Conservation (phyloP, 176 grass and related monocot genomes). For the Tillandsia fasciculata region DNA sequence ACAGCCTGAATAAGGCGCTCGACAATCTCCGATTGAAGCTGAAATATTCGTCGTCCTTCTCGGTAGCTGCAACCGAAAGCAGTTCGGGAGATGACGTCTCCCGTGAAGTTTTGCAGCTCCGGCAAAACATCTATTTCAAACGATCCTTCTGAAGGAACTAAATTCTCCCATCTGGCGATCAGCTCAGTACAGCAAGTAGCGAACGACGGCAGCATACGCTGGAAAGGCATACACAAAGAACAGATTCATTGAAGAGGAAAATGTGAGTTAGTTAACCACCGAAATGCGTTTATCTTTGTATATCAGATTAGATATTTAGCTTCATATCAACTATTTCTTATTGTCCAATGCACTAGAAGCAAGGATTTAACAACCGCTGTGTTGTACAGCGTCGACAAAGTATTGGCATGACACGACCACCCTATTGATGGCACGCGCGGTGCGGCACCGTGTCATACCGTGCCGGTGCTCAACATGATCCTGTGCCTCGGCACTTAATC, state of each 20-base stretch:
- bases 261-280: neutral
- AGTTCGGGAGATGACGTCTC: constrained; percentile 52
- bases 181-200: constrained; percentile 27
- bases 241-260: neutral
- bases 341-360: no score
- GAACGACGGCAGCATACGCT: constrained; percentile 52
- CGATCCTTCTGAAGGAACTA: constrained; percentile 8
- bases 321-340: neutral
- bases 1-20: constrained; percentile 25
- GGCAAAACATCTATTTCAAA: constrained; percentile 36
- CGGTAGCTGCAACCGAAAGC: constrained; percentile 38
- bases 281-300: neutral
- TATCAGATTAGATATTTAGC: neutral
- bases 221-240: constrained; percentile 11
- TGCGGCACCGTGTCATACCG: no score
- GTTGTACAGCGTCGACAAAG: no score
- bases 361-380: no score
- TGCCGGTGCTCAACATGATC: no score
- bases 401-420: no score
- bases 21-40: constrained; percentile 37
- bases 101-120: constrained; percentile 40
- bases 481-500: no score
- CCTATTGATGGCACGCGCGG: no score
- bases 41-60: constrained; percentile 36
- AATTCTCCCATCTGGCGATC: constrained; percentile 40